Conservation (phyloP, 805 yeast genomes). For the Zygoascus flipseniorum region DNA sequence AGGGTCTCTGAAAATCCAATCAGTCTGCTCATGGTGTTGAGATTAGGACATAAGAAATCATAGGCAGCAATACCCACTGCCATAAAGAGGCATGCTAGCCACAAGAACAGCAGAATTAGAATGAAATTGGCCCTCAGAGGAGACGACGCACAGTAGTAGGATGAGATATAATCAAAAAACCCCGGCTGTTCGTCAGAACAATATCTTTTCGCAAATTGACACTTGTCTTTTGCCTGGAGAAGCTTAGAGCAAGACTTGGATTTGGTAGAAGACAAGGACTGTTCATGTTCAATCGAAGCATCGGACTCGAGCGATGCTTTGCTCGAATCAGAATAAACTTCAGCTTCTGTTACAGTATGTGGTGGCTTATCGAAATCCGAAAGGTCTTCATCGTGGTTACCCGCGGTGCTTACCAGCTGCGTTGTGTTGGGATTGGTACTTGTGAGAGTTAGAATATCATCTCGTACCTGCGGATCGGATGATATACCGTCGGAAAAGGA, state of each 20-base stretch:
- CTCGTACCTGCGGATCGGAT: too few species aligned
- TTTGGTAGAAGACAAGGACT: too few species aligned
- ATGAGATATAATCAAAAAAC: slow-evolving; percentile 30
- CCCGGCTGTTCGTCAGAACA: slow-evolving; percentile 33
- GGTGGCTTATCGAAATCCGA: too few species aligned
- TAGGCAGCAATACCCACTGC: slow-evolving; percentile 74
- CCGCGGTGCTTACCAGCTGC: too few species aligned
- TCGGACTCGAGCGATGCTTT: too few species aligned
- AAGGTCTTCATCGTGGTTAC: too few species aligned
- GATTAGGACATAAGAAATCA: slow-evolving; percentile 72
- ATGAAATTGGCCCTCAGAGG: not conserved
- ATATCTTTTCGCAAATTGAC: slow-evolving; percentile 30
- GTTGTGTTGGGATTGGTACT: too few species aligned
- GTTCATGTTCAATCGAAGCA: too few species aligned
- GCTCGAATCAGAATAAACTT: too few species aligned
- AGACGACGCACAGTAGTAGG: slow-evolving; percentile 23
- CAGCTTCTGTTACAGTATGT: too few species aligned
- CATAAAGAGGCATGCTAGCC: slow-evolving; percentile 42
- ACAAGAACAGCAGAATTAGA: slow-evolving; percentile 12
- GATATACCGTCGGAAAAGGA: too few species aligned
- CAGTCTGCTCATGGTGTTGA: slow-evolving; percentile 53
- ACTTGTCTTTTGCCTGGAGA: slow-evolving; percentile 24
- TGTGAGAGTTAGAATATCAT: too few species aligned
- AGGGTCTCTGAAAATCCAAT: slow-evolving; percentile 64
- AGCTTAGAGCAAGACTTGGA: not conserved